phyloP scores from a whole-genome alignment of 305 asterid species.

The Stenogyne calaminthoides region DNA sequence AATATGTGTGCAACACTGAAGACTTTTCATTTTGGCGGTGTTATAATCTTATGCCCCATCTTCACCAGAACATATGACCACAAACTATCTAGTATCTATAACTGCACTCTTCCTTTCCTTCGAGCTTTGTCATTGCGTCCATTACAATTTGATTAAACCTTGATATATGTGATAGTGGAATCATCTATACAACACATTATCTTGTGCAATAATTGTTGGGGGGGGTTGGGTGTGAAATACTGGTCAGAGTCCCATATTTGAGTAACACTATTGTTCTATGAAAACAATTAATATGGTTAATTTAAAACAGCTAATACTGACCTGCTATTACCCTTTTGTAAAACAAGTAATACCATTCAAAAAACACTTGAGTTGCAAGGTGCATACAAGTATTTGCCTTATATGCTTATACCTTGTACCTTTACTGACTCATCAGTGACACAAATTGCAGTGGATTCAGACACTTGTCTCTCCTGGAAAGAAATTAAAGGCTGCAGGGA shows the following conservation, averaged over 20 bases:
- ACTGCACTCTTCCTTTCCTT: background rate
- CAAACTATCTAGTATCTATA: too few species aligned
- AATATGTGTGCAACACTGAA: background rate
- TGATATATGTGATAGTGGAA: background rate
- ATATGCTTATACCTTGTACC: background rate
- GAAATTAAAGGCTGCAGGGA: conserved; percentile 55
- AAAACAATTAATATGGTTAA: too few species aligned
- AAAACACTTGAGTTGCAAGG: too few species aligned
- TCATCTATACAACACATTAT: background rate
- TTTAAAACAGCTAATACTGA: too few species aligned
- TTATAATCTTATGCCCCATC: background rate
- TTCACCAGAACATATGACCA: too few species aligned
- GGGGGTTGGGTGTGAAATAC: background rate
- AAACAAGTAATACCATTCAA: too few species aligned
- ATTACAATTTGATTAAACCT: background rate
- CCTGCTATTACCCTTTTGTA: too few species aligned
- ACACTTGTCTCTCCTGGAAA: conserved; percentile 74
- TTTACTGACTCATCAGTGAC: conserved; percentile 10
- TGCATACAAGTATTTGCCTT: too few species aligned
- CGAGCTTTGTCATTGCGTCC: background rate
- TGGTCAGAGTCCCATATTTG: too few species aligned
- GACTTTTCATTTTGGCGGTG: background rate
- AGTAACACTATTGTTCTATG: too few species aligned
- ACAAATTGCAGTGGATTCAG: conserved; percentile 74
- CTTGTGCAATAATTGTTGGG: background rate